Evolutionary conservation across 2,329 filamentous ascomycete genomes (phyloP), one percentile per base, ranked within the genome.

Genomic region (Aspergillus glaucus): DNA sequence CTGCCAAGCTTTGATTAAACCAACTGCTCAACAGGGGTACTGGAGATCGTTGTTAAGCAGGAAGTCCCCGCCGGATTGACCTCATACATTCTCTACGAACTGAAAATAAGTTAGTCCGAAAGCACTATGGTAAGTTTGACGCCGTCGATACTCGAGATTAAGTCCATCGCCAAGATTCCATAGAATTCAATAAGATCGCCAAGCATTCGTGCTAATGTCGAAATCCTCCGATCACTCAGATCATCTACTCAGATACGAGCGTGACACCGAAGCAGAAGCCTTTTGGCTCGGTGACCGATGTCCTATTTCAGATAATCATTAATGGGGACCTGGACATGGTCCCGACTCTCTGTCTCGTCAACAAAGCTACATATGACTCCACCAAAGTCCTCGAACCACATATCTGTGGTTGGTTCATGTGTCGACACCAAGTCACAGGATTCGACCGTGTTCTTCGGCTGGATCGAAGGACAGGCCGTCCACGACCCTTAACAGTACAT

Each of bases 381-480:
- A 60, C 63, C 45, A 59, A 57, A 45, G 39, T 53, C 6, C 51
- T 63, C 22, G 61, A 64, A 40, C 51, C 54, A 17, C 55, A 62
- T 26, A 58, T 64, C 26, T 64, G 61, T 37, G 50, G 46, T n/a
- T 59, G 55, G 48, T 63, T 62, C 43, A 56, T 62, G 50, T 61
- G 59, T 15, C 45, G 49, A n/a, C 71, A 78, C 55, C 82, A 82
- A 47, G 78, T 75, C 3, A 71, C 79, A 22, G 78, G 78, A 8
- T 84, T 85, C 55, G 74, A 82, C 52, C 67, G 69, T 7, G 76
- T 82, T 12, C 81, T 85, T 54, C 65, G 71, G 10, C 41, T 64
- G 28, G 51, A 62, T 24, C 55, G 55, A 6, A 50, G 46, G 44
- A 62, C 55, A 8, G 57, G 61, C 24, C 53, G 56, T n/a, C 55